Evolutionary conservation across 208 protist species (phyloP).

Genomic region (Wallacemonas sp.): DNA sequence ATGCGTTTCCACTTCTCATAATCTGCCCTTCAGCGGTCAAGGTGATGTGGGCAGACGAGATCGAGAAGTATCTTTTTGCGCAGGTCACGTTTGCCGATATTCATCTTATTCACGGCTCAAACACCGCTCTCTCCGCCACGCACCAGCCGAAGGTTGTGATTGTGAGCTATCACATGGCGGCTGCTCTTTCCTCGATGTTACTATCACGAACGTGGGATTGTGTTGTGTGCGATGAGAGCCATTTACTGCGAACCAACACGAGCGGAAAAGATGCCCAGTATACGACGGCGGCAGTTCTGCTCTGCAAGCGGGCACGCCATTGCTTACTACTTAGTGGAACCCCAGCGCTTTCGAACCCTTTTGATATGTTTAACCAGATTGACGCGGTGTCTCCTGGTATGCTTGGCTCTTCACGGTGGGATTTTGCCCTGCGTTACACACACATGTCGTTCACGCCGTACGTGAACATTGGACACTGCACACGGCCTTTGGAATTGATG

Average conservation of each 20-base stretch:
- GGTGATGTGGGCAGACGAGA: slow-evolving; percentile 76
- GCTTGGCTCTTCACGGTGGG: slow-evolving; percentile 49
- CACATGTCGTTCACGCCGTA: slow-evolving; percentile 50
- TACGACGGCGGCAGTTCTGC: slow-evolving; percentile 40
- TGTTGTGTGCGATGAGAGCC: slow-evolving; percentile 78
- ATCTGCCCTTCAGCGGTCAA: slow-evolving; percentile 79
- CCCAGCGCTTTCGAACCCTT: slow-evolving; percentile 54
- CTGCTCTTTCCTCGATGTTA: slow-evolving; percentile 44
- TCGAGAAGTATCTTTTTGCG: slow-evolving; percentile 76
- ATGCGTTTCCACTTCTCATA: slow-evolving; percentile 68
- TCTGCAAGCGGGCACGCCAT: slow-evolving; percentile 40
- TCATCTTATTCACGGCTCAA: slow-evolving; percentile 65
- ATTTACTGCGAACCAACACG: slow-evolving; percentile 75
- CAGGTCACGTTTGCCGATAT: slow-evolving; percentile 71
- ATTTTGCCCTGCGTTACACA: slow-evolving; percentile 81
- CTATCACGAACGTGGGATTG: slow-evolving; percentile 40
- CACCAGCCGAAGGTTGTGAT: slow-evolving; percentile 67
- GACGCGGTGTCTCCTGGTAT: slow-evolving; percentile 58
- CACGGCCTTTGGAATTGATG: slow-evolving; percentile 43
- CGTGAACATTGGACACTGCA: slow-evolving; percentile 42
- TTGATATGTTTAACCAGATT: slow-evolving; percentile 82
- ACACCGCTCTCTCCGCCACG: slow-evolving; percentile 36
- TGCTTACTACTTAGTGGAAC: slow-evolving; percentile 80
- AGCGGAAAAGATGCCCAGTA: slow-evolving; percentile 64
- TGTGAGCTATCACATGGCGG: slow-evolving; percentile 83